Base-by-base conservation (phyloP, 1,284 basidiomycete species). In the Nidula niveotomentosa region DNA sequence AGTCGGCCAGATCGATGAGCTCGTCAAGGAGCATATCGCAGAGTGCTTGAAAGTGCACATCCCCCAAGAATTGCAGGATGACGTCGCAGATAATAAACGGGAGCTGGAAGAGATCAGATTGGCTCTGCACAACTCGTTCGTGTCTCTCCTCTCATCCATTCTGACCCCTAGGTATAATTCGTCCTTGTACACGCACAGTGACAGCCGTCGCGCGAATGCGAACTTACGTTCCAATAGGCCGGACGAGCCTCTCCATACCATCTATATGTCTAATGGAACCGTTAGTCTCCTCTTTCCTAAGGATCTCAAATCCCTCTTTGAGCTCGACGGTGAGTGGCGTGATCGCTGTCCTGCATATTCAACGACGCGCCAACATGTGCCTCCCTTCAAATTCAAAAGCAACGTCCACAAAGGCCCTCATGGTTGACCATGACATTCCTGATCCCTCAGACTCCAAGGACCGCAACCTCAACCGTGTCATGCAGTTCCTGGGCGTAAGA, bases 81-180 rank as follows among this genome's bases (percentile, higher is more conserved):
- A 84, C 53, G 64, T 86, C 6, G 73, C 72, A 13, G 63, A 68
- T 30, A 78, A 80, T 58, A 76, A 73, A 54, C 61, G 58, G 9
- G 74, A 83, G 60, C 72, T 87, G 23, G 77, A 80, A 41, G 69
- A 75, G 52, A 71, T 81, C 13, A 75, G 79, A 53, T 69, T 73
- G 35, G 71, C 77, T 10, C 71, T 87, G 9, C 76, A 83, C 58
- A 84, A 86, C 60, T 80, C 80, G 83, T 85, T 54, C 58, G 79
- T 74, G 6, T 8, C 15, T 13, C 13, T n/a, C 45, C 18, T 48
- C 43, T 10, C 23, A 12, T 15, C 43, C 9, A 23, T 45, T 45
- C 13, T 41, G 17, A 17, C 17, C 35, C 17, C 9, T 36, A 12
- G 36, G 15, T 17, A n/a, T 51, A 36, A 48, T 53, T 34, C 39